Percentiles rank a stretch among this genome's conserved stretches.
phyloP scores from a whole-genome alignment of 148 eudicot species.

The Hydrangea macrophylla region DNA sequence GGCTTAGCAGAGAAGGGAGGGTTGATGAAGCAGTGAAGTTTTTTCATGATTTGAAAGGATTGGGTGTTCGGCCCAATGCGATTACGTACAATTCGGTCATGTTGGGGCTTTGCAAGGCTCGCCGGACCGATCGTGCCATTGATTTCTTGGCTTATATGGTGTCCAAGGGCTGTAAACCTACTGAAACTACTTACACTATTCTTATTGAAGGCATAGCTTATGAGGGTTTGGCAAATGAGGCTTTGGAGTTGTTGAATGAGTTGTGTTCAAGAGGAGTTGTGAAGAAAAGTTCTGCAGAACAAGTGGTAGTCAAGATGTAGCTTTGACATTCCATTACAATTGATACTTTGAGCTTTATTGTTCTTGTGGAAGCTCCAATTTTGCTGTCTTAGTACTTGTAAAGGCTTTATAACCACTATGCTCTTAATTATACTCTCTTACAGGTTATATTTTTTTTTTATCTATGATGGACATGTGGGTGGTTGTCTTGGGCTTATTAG shows the following conservation, averaged over 20 bases:
- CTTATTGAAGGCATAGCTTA: constrained; percentile 54
- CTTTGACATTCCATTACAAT: no score
- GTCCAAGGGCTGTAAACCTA: constrained; percentile 52
- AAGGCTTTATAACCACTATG: no score
- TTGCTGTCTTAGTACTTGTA: no score
- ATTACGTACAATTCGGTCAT: constrained; percentile 51
- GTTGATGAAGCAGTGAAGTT: constrained; percentile 45
- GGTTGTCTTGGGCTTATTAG: no score
- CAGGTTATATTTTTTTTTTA: no score
- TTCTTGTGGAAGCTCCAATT: no score
- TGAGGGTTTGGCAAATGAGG: constrained; percentile 55
- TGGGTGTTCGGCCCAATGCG: constrained; percentile 54
- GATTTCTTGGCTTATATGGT: constrained; percentile 56
- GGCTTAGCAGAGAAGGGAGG: constrained; percentile 61
- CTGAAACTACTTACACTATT: constrained; percentile 51
- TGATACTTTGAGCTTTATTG: no score
- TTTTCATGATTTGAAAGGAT: constrained; percentile 43
- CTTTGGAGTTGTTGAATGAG: constrained; percentile 44
- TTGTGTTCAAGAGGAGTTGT: constrained; percentile 50
- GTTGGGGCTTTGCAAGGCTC: constrained; percentile 57
- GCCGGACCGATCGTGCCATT: constrained; percentile 52
- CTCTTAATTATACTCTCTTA: no score
- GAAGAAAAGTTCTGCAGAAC: constrained; percentile 50
- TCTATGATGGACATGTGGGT: no score
- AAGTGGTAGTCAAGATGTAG: constrained; percentile 45